phyloP scores from a whole-genome alignment of 306 rosid species.

The Gynostemma pentaphyllum region DNA sequence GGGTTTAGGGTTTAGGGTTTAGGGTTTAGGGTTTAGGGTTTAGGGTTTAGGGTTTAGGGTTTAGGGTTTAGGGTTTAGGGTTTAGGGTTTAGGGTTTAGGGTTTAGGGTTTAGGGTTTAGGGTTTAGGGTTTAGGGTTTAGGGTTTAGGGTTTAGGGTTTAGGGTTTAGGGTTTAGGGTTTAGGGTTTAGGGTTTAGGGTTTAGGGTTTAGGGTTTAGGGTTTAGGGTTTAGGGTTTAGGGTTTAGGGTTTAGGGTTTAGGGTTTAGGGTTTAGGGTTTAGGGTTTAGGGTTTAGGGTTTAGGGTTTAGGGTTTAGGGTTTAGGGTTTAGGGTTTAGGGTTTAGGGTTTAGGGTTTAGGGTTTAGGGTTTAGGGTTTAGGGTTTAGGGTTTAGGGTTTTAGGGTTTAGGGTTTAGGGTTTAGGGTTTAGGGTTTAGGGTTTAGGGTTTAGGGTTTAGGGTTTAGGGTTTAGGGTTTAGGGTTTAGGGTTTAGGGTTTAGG shows the following conservation, averaged over 20 bases:
- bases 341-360: neutral
- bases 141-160: conserved; percentile 12
- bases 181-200: conserved; percentile 9
- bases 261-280: neutral
- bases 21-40: conserved; percentile 5
- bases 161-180: conserved; percentile 12
- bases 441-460: neutral
- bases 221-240: conserved; percentile 4
- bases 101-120: conserved; percentile 8
- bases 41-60: conserved; percentile 4
- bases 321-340: neutral
- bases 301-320: neutral
- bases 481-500: conserved; percentile 6
- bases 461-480: neutral
- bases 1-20: conserved; percentile 2
- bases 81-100: conserved; percentile 8
- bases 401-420: too few relatives aligned
- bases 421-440: neutral
- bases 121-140: conserved; percentile 15
- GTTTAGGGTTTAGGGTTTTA: too few relatives aligned
- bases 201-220: conserved; percentile 8
- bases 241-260: conserved; percentile 6
- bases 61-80: conserved; percentile 5
- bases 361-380: too few relatives aligned
- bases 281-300: conserved; percentile 1